Conservation (phyloP, 2,329 filamentous ascomycete genomes). For the Penicillium sp. region DNA sequence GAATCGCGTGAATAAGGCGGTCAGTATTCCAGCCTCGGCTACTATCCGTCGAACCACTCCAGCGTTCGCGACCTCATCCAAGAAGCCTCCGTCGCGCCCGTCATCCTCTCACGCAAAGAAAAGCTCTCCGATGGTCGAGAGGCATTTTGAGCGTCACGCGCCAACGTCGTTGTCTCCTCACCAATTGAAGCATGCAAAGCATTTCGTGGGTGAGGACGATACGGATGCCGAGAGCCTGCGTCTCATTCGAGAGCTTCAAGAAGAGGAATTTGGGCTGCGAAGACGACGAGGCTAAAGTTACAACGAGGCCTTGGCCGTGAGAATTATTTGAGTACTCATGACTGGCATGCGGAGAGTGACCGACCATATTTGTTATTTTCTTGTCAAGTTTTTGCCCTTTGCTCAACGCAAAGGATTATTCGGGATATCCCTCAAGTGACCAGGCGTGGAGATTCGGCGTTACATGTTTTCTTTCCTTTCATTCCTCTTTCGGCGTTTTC, state of each 20-base stretch:
- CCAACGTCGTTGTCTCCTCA: slow-evolving; percentile 28
- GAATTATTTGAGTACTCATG: background rate
- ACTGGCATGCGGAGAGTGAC: background rate
- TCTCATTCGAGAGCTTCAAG: slow-evolving; percentile 47
- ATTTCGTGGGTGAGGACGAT: slow-evolving; percentile 30
- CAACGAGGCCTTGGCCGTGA: background rate
- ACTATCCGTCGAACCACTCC: slow-evolving; percentile 29
- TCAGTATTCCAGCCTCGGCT: slow-evolving; percentile 21
- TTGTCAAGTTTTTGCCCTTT: slow-evolving; percentile 9
- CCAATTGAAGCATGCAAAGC: slow-evolving; percentile 29
- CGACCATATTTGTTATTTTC: slow-evolving; percentile 1
- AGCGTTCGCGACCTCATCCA: slow-evolving; percentile 26
- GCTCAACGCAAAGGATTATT: slow-evolving; percentile 9
- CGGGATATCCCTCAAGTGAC: slow-evolving; percentile 19
- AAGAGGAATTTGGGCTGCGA: slow-evolving; percentile 47
- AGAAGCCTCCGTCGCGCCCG: slow-evolving; percentile 37
- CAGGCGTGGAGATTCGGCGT: slow-evolving; percentile 19
- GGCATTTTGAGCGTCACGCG: slow-evolving; percentile 32
- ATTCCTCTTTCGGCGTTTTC: slow-evolving; percentile 5
- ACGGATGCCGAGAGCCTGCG: slow-evolving; percentile 45
- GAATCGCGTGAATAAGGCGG: slow-evolving; percentile 25
- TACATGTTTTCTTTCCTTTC: slow-evolving; percentile 8
- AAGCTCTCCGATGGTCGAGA: slow-evolving; percentile 40
- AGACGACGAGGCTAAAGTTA: slow-evolving; percentile 28
- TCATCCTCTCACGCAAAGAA: slow-evolving; percentile 42